Conservation (phyloP, 371 early-diverging fungal genomes). For the Nematocida major region DNA sequence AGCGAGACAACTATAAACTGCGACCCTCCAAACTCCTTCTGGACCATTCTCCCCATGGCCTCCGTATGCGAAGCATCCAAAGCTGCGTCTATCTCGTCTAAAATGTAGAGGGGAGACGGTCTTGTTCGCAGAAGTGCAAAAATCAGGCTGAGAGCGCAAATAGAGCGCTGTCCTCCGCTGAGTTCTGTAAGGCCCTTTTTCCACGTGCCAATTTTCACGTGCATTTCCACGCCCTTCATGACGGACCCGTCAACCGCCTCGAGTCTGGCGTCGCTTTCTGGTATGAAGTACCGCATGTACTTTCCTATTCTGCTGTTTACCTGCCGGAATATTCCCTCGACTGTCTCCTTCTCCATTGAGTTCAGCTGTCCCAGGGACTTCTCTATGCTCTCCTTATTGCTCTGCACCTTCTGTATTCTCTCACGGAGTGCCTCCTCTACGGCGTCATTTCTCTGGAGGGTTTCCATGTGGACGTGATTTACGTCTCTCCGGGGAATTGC, state of each 20-base stretch:
- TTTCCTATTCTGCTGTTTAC: conserved; percentile 60
- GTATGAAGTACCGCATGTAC: conserved; percentile 52
- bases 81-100: conserved; percentile 99
- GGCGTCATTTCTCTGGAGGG: conserved; percentile 63
- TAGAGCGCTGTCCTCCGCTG: conserved; percentile 93
- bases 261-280: conserved; percentile 65
- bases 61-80: conserved; percentile 95
- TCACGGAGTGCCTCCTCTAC: conserved; percentile 55
- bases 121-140: conserved; percentile 89
- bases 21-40: conserved; percentile 83
- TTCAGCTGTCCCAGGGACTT: conserved; percentile 54
- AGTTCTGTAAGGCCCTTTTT: conserved; percentile 88
- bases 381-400: conserved; percentile 60
- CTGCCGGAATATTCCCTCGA: conserved; percentile 52
- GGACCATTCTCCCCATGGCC: conserved; percentile 89
- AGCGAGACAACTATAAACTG: conserved; percentile 97
- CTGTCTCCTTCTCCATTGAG: conserved; percentile 63
- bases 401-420: conserved; percentile 62
- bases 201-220: conserved; percentile 91
- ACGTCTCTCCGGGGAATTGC: conserved; percentile 33
- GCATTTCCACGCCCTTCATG: conserved; percentile 68
- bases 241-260: conserved; percentile 66
- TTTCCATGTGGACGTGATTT: conserved; percentile 64
- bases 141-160: conserved; percentile 89
- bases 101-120: conserved; percentile 98